phyloP scores from a whole-genome alignment of 2,329 filamentous ascomycete genomes.

The Cordyceps tenuipes region DNA sequence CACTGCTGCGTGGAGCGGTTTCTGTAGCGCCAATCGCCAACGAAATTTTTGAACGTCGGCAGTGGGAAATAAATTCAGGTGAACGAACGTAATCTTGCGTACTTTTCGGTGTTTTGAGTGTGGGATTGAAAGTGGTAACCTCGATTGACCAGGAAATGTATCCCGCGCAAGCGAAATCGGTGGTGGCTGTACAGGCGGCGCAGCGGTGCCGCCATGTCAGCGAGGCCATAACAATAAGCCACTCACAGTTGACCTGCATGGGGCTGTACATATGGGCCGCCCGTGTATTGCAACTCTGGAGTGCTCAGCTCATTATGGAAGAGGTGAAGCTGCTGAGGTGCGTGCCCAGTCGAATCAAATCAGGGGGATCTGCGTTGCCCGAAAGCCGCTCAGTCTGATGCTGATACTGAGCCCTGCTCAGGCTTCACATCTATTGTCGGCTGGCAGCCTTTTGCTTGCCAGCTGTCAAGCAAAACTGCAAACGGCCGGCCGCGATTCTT shows the following conservation, averaged over 20 bases:
- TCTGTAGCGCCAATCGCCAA: not conserved
- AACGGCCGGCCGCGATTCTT: not conserved
- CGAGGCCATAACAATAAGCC: not conserved
- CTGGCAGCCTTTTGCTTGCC: not conserved
- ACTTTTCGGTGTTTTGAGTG: too few species aligned
- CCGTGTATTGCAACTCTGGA: not conserved
- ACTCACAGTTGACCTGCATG: not conserved
- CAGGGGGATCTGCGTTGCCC: not conserved
- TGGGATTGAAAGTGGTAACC: too few species aligned
- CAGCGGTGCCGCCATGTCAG: not conserved
- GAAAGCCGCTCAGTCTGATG: not conserved
- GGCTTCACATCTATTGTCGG: not conserved
- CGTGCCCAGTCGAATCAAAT: not conserved
- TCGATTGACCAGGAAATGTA: not conserved
- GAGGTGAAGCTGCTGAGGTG: not conserved
- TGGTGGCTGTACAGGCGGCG: conserved; percentile 1
- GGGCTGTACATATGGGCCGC: not conserved
- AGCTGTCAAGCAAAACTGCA: not conserved
- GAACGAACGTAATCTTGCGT: too few species aligned
- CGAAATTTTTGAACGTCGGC: not conserved
- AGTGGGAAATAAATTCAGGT: too few species aligned
- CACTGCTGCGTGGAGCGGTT: not conserved
- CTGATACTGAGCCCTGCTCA: too few species aligned
- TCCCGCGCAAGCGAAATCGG: not conserved
- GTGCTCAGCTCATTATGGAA: not conserved